A percentile compares a stretch with the other conserved stretches of the same genome.
Evolutionary conservation across 2,329 filamentous ascomycete species (phyloP).

Genomic region (Colletotrichum neosansevieriae): DNA sequence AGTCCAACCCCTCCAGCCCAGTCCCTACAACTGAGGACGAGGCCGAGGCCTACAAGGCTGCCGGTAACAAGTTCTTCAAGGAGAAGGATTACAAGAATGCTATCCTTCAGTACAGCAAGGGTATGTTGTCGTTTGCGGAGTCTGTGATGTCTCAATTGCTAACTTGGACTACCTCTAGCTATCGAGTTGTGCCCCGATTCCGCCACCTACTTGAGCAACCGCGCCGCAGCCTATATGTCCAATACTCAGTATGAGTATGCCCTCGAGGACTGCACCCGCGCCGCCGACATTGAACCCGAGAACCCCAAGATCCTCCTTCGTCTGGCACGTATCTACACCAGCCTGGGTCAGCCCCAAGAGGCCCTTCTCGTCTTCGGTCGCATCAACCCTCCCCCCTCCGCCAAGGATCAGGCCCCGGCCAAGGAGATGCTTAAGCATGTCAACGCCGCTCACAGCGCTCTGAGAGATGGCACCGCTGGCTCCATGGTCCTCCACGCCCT

Average conservation of each 20-base stretch:
- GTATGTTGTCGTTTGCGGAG: conserved; percentile 60
- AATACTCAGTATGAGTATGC: conserved; percentile 83
- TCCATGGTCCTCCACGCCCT: conserved; percentile 94
- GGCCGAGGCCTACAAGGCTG: conserved; percentile 90
- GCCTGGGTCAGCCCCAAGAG: conserved; percentile 86
- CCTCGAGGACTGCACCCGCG: conserved; percentile 86
- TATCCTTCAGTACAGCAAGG: conserved; percentile 94
- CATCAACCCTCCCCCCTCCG: conserved; percentile 83
- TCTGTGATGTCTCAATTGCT: conserved; percentile 4
- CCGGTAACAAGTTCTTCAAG: conserved; percentile 98
- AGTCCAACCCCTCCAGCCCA: conserved; percentile 71
- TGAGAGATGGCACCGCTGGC: conserved; percentile 80
- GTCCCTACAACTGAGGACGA: conserved; percentile 72
- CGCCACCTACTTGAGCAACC: conserved; percentile 92
- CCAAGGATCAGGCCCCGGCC: conserved; percentile 87
- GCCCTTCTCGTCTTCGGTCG: conserved; percentile 84
- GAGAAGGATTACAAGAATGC: conserved; percentile 89
- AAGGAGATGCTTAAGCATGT: conserved; percentile 88
- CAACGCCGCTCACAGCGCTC: conserved; percentile 80
- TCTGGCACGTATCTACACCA: conserved; percentile 90
- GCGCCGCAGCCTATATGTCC: conserved; percentile 93
- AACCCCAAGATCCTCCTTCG: conserved; percentile 91
- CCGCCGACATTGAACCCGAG: conserved; percentile 84
- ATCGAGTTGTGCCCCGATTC: conserved; percentile 89
- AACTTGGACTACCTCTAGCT: conserved; percentile 65